A percentile compares a stretch with the other conserved stretches of the same genome.
Evolutionary conservation across 148 eudicot genomes (phyloP).

Genomic region (Dianthus caryophyllus): DNA sequence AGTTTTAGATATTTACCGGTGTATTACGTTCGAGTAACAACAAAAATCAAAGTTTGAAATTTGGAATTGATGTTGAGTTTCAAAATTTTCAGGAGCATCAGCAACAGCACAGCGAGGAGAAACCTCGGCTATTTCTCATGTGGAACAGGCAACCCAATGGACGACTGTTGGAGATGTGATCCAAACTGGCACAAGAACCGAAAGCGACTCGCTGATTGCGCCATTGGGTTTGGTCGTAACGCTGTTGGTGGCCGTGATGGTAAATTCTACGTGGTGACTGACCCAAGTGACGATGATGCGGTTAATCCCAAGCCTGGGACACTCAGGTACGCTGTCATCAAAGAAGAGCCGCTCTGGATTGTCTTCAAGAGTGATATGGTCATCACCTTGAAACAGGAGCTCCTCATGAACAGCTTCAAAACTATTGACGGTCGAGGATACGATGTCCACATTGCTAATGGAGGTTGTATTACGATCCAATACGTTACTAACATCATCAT

Average conservation of each 20-base stretch:
- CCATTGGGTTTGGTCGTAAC: conserved; percentile 86
- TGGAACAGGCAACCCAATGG: conserved; percentile 85
- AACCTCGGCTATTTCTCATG: conserved; percentile 74
- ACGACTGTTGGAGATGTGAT: conserved; percentile 95
- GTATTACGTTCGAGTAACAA: no score
- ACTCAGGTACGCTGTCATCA: conserved; percentile 77
- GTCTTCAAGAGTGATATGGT: conserved; percentile 80
- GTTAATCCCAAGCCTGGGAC: conserved; percentile 84
- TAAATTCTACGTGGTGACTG: conserved; percentile 59
- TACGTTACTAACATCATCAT: conserved; percentile 71
- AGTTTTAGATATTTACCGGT: no score
- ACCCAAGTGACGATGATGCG: conserved; percentile 65
- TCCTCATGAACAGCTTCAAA: conserved; percentile 89
- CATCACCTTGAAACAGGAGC: conserved; percentile 69
- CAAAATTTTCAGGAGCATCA: conserved; percentile 51
- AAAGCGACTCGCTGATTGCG: conserved; percentile 73
- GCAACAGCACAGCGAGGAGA: conserved; percentile 71
- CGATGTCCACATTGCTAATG: conserved; percentile 83
- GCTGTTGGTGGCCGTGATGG: conserved; percentile 92
- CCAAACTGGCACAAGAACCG: conserved; percentile 63
- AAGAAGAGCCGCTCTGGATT: conserved; percentile 82
- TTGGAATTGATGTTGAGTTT: not conserved
- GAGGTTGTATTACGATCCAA: conserved; percentile 76
- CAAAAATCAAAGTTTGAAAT: no score
- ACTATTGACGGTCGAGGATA: conserved; percentile 85